Evolutionary conservation across 2,329 filamentous ascomycete species (phyloP), one percentile per base, ranked within the genome.

Genomic region (Talaromyces atroroseus): DNA sequence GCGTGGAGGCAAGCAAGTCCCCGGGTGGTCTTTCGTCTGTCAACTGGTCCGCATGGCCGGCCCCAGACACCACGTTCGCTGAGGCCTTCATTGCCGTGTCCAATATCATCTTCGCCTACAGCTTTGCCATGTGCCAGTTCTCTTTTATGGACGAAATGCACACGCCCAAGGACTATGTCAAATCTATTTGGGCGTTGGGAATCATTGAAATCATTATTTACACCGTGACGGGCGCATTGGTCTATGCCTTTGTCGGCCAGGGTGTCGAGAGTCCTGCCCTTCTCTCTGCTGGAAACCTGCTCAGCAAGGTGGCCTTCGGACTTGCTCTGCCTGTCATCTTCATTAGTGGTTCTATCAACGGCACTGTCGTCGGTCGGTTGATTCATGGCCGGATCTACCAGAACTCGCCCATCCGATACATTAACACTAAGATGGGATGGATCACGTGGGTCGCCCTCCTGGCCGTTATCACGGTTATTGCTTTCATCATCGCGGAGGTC

Each of bases 401-500:
- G 50, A 63, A 70, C 59, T 66, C 65, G 5, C 60, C 65, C 21
- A 73, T 75, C 61, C 67, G 66, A 26, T 70, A 66, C 60, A 65
- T 68, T 47, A 69, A 71, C 64, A 69, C 66, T 38, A 65, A 63
- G 58, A 67, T 65, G 59, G 67, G 69, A 21, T 72, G 69, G 69
- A 54, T 65, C 20, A 68, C 68, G 29, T 72, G 69, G 69, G 53
- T 69, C 21, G 52, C 32, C 7, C 52, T 68, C 2, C 68, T 70
- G 24, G 49, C 54, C 10, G 24, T 70, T 1, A 88, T 86, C 2
- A 95, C 90, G 86, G 73, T 91, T 18, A 64, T 88, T n/a, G 89
- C 89, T 2, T 94, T 92, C 68, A 82, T 95, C 68, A 91, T 92
- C 62, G 88, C 89, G 4, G 87, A 92, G 68, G 85, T 91, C 46